These are phyloP conservation scores for Cyclotella cryptica DNA, from an alignment of 108 stramenopile genomes.

Conservation along the genomic window DNA sequence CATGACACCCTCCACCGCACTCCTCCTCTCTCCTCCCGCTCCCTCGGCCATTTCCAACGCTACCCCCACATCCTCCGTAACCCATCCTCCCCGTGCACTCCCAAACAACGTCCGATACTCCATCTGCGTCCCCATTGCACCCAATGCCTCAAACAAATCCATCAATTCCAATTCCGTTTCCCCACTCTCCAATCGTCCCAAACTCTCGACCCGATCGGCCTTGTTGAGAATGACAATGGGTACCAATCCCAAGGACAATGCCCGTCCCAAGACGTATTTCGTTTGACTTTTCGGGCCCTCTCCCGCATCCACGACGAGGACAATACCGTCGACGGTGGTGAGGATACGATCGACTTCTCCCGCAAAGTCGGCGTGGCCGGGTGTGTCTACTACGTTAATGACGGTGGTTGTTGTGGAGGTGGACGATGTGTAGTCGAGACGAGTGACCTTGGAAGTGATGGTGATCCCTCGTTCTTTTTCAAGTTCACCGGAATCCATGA, in stretches of 20 bases:
- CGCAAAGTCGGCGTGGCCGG: constrained; percentile 96
- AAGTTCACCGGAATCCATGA: constrained; percentile 95
- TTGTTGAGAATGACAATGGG: constrained; percentile 99
- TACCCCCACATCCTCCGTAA: no score
- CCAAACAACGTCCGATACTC: constrained; percentile 95
- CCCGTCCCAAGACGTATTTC: constrained; percentile 94
- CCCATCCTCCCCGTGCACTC: constrained; percentile 72
- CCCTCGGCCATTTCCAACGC: constrained; percentile 64
- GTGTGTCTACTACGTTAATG: constrained; percentile 93
- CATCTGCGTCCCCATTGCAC: constrained; percentile 90
- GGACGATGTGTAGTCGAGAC: constrained; percentile 69
- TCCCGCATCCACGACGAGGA: constrained; percentile 85
- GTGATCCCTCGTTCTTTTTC: constrained; percentile 98
- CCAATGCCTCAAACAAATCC: no score
- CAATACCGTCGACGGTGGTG: constrained; percentile 92
- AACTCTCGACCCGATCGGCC: constrained; percentile 87
- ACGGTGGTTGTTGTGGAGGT: constrained; percentile 29
- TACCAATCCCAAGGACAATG: constrained; percentile 77
- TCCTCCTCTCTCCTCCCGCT: constrained; percentile 21
- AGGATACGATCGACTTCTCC: constrained; percentile 96
- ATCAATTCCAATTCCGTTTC: no score
- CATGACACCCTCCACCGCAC: no score
- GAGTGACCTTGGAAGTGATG: constrained; percentile 94
- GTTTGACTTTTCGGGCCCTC: constrained; percentile 98
- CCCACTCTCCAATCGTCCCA: constrained; percentile 80